These are phyloP conservation scores for Tympanopsis confertula DNA, from an alignment of 2,329 filamentous ascomycete species.

Conservation along the genomic window DNA sequence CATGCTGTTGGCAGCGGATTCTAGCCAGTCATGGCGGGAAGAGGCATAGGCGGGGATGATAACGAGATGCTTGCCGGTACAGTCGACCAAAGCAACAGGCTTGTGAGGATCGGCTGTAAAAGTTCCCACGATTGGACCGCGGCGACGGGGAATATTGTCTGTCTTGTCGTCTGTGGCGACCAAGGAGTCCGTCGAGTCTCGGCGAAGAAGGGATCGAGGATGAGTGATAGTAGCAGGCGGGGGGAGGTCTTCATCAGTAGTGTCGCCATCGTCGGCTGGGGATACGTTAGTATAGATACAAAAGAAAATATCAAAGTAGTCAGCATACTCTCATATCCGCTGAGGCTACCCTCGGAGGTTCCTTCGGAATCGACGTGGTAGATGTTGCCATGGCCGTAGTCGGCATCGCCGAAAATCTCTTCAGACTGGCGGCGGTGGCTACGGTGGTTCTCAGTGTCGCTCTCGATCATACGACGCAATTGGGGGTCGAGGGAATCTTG, in stretches of 20 bases:
- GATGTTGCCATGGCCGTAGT: slow-evolving; percentile 15
- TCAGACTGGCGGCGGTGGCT: slow-evolving; percentile 14
- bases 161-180: slow-evolving; percentile 7
- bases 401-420: slow-evolving; percentile 19
- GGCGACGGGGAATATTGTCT: slow-evolving; percentile 14
- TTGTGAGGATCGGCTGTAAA: slow-evolving; percentile 33
- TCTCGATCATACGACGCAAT: slow-evolving; percentile 36
- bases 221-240: slow-evolving; percentile 30
- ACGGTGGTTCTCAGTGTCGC: slow-evolving; percentile 19
- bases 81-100: slow-evolving; percentile 30
- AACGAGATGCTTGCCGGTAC: slow-evolving; percentile 31
- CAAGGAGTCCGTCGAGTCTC: slow-evolving; percentile 30
- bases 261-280: slow-evolving; percentile 42
- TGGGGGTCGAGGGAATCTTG: slow-evolving; percentile 37
- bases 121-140: slow-evolving; percentile 31
- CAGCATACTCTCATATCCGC: slow-evolving; percentile 42
- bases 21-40: slow-evolving; percentile 29
- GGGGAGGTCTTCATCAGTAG: slow-evolving; percentile 39
- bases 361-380: slow-evolving; percentile 32
- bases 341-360: slow-evolving; percentile 19
- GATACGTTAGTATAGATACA: slow-evolving; percentile 9
- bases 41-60: slow-evolving; percentile 32
- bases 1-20: slow-evolving; percentile 24
- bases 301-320: neutral
- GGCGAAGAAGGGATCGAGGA: slow-evolving; percentile 33